Evolutionary conservation across 768 basidiomycete genomes (phyloP), one percentile per base, ranked within the genome.

Genomic region (Leccinum fibrillosum): DNA sequence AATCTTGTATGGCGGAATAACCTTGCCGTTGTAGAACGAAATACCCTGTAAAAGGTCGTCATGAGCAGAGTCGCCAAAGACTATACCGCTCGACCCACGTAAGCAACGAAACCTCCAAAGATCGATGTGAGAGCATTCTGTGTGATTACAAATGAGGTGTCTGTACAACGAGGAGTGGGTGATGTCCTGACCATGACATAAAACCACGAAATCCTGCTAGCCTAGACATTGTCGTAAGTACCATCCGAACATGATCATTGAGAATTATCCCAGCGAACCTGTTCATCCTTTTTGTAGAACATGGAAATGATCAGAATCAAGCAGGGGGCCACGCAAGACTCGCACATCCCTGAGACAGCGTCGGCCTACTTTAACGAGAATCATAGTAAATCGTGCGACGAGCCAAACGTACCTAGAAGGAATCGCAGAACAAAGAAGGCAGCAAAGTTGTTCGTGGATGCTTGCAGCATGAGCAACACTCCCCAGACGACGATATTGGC

Each of bases 241-340:
- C 39, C 28, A 30, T 23, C 30, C 48, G 9, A 17, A 13, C 42
- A 19, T 42, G 30, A 21, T 4, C 4, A n/a, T n/a, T 5, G 23
- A 7, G 17, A 19, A 35, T n/a, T 6, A 35, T n/a, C 8, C 17
- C 48, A 17, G 8, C 63, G 32, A 48, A 77, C 81, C 75, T 87
- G 85, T 62, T 86, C 86, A 52, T 84, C 74, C 70, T 86, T 86
- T 75, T 82, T 84, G 72, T 86, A 87, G 65, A 86, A 87, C 81
- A 86, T 84, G 10, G 83, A 80, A 42, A 86, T 78, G 42, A 86
- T 78, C 53, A 86, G 72, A 70, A 88, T 82, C 34, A 87, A 73
- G 62, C 78, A 82, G 0, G 86, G 86, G 5, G 84, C 79, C 13
- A 86, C 86, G 63, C 85, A 86, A 60, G 78, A 79, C 68, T 88